These are phyloP conservation scores for Diospyros kaki DNA, from an alignment of 148 eudicot species.

Conservation along the genomic window DNA sequence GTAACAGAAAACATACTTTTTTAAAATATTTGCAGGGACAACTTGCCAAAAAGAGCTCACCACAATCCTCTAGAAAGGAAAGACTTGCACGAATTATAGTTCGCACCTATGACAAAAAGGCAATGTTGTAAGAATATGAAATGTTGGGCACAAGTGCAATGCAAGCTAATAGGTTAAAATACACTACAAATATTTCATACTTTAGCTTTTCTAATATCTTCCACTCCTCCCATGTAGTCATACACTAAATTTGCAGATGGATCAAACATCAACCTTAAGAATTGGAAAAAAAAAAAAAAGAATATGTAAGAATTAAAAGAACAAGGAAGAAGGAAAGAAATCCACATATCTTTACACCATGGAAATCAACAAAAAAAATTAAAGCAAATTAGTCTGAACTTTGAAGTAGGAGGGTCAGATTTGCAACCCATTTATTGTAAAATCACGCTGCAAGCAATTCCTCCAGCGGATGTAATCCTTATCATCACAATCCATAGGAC, in stretches of 20 bases:
- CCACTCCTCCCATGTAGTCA: slow-evolving; percentile 76
- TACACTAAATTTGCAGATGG: slow-evolving; percentile 69
- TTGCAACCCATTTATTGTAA: slow-evolving; percentile 88
- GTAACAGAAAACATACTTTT: background rate
- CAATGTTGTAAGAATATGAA: slow-evolving; percentile 13
- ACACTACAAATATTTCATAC: slow-evolving; percentile 40
- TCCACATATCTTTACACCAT: background rate
- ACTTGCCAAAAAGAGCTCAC: slow-evolving; percentile 35
- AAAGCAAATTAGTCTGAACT: slow-evolving; percentile 5
- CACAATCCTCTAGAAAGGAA: slow-evolving; percentile 77
- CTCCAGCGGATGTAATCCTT: slow-evolving; percentile 77
- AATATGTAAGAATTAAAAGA: background rate
- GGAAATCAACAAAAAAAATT: background rate
- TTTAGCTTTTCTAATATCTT: slow-evolving; percentile 72
- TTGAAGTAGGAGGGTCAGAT: slow-evolving; percentile 35
- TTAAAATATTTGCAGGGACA: background rate
- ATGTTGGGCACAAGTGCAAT: background rate
- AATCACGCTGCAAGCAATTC: slow-evolving; percentile 76
- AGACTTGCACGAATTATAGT: slow-evolving; percentile 56
- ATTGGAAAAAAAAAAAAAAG: background rate
- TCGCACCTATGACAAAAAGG: slow-evolving; percentile 47
- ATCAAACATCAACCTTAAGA: slow-evolving; percentile 72
- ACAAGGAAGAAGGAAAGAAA: background rate
- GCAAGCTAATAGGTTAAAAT: background rate
- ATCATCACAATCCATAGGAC: slow-evolving; percentile 41